Conservation (phyloP, 2,329 filamentous ascomycete genomes). For the Ophiosphaerella herpotricha region DNA sequence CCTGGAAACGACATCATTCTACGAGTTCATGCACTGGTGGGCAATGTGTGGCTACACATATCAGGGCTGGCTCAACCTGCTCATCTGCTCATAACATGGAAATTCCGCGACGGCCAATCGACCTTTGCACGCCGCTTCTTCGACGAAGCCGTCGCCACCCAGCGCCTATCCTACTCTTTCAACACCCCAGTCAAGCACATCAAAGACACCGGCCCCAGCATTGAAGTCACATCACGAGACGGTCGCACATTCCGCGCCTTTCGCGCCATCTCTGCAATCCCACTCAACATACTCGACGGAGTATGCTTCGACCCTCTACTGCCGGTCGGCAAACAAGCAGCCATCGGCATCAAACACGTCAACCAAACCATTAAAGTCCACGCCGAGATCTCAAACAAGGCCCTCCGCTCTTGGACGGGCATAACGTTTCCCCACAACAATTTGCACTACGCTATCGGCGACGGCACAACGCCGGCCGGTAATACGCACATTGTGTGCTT, state of each 20-base stretch:
- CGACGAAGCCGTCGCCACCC: conserved; percentile 47
- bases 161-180: conserved; percentile 50
- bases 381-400: conserved; percentile 48
- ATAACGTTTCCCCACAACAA: conserved; percentile 51
- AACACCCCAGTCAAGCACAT: conserved; percentile 45
- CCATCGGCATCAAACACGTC: conserved; percentile 49
- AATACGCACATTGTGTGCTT: conserved; percentile 57
- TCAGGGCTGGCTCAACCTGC: conserved; percentile 50
- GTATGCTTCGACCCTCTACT: conserved; percentile 51
- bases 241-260: conserved; percentile 30
- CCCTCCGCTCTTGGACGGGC: conserved; percentile 52
- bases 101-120: conserved; percentile 49
- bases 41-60: conserved; percentile 28
- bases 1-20: conserved; percentile 51
- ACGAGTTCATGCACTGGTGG: conserved; percentile 56
- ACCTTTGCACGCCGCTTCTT: conserved; percentile 54
- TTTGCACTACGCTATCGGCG: conserved; percentile 52
- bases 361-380: conserved; percentile 56
- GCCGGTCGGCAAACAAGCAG: conserved; percentile 40
- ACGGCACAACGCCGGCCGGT: conserved; percentile 47
- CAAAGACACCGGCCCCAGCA: conserved; percentile 28
- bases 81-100: conserved; percentile 48
- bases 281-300: conserved; percentile 51
- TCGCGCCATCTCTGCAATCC: conserved; percentile 51
- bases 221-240: conserved; percentile 42